These are phyloP conservation scores for Athelia sp. DNA, from an alignment of 1,284 basidiomycete species.

Conservation along the genomic window DNA sequence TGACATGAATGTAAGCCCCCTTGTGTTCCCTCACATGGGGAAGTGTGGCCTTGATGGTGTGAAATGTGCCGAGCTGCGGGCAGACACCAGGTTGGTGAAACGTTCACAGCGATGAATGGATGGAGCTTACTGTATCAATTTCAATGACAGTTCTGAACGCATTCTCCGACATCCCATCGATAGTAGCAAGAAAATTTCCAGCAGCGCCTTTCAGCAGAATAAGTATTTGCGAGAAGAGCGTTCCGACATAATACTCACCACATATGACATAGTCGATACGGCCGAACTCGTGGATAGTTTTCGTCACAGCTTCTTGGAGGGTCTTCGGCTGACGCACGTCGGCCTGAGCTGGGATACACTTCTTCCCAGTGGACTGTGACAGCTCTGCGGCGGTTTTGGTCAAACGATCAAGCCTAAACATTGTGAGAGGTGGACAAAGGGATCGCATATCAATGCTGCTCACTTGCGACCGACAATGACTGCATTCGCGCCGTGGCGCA, in stretches of 20 bases:
- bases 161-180: slow-evolving; percentile 78
- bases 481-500: slow-evolving; percentile 82
- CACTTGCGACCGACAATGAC: slow-evolving; percentile 86
- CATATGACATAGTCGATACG: slow-evolving; percentile 94
- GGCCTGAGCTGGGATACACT: slow-evolving; percentile 72
- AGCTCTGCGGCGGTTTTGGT: slow-evolving; percentile 70
- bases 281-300: slow-evolving; percentile 76
- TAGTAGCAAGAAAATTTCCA: slow-evolving; percentile 86
- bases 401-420: slow-evolving; percentile 71
- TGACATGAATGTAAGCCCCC: slow-evolving; percentile 90
- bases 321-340: slow-evolving; percentile 82
- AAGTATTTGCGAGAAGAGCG: neutral
- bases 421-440: neutral
- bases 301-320: slow-evolving; percentile 72
- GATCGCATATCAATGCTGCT: slow-evolving; percentile 16
- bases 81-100: slow-evolving; percentile 6
- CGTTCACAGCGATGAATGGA: slow-evolving; percentile 1
- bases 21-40: slow-evolving; percentile 63
- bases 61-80: slow-evolving; percentile 80
- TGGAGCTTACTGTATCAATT: slow-evolving; percentile 75
- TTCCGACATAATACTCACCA: slow-evolving; percentile 41
- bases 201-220: slow-evolving; percentile 61
- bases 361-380: slow-evolving; percentile 60
- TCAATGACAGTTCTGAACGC: slow-evolving; percentile 92
- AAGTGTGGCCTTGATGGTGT: slow-evolving; percentile 91